Evolutionary conservation across 2,329 filamentous ascomycete species (phyloP), one percentile per base, ranked within the genome.

Genomic region (Graphilbum fragrans): DNA sequence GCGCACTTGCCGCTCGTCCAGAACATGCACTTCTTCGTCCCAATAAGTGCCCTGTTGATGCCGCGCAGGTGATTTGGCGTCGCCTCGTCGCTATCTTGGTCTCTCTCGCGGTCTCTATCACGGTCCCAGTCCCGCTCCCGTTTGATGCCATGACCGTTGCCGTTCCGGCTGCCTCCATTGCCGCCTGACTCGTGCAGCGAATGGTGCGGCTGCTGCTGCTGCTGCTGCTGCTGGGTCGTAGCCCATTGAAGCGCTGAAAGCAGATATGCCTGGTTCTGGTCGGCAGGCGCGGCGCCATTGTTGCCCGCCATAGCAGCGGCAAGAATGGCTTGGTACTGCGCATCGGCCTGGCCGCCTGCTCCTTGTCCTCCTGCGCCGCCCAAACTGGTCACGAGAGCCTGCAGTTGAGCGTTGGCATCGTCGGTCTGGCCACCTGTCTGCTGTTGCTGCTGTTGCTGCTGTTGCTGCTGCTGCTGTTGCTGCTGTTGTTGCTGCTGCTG

Each of bases 1-100:
- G 74, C 75, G 59, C 82, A 86, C 54, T 78, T 79, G 14, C 81
- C 81, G 54, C 82, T 74, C 44, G 74, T 69, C 66, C 69, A 86
- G 57, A 84, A 86, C 18, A 70, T 71, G 57, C 82, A 86, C 5
- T 79, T 69, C 53, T 82, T 77, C 35, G 79, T 82, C 42, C 77
- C 75, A 38, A 77, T 75, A 14, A 77, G 63, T 14, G 70, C 67
- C 45, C 67, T 71, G 52, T 81, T 75, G 47, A 66, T 66, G 14
- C 59, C 61, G 43, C 65, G 65, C 16, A 60, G 52, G 22, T 67
- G 57, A 38, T 17, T 53, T 45, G 38, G 53, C 41, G 44, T 50
- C 10, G 39, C 44, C 23, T 66, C 44, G 62, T 65, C 41, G 59
- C 56, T 38, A 21, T 60, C 56, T 31, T 57, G 52, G 9, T 53